A percentile compares a stretch with the other conserved stretches of the same genome.
These are phyloP conservation scores for Anthracocystis panici-leucophaei DNA, from an alignment of 1,284 basidiomycete species.

Conservation along the genomic window DNA sequence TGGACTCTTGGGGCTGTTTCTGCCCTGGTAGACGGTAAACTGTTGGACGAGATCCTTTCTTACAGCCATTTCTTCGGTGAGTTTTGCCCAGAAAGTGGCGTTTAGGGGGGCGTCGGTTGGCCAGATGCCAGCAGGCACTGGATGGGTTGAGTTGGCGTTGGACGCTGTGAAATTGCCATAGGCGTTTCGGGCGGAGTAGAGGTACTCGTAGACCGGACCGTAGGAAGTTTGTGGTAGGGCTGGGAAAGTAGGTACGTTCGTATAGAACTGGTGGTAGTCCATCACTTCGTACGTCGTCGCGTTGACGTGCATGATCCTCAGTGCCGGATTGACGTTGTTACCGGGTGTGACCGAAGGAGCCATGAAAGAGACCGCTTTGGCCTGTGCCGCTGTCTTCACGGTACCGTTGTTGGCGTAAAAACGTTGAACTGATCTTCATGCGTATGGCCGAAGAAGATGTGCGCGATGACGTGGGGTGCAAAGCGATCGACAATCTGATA, in stretches of 20 bases:
- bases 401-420: conserved; percentile 82
- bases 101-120: conserved; percentile 78
- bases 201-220: conserved; percentile 78
- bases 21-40: conserved; percentile 81
- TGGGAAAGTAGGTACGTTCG: conserved; percentile 45
- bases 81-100: conserved; percentile 84
- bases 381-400: conserved; percentile 1
- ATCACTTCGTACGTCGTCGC: conserved; percentile 72
- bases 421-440: conserved; percentile 85
- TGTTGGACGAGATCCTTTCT: conserved; percentile 76
- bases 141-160: conserved; percentile 22
- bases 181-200: conserved; percentile 79
- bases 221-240: conserved; percentile 73
- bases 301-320: conserved; percentile 83
- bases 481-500: conserved; percentile 79
- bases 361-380: conserved; percentile 72
- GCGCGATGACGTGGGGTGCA: conserved; percentile 81
- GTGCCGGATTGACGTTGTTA: conserved; percentile 81
- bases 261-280: conserved; percentile 67
- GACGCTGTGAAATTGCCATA: conserved; percentile 74
- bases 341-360: conserved; percentile 80
- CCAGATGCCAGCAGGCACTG: conserved; percentile 72
- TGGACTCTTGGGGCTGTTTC: conserved; percentile 74
- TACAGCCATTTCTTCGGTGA: conserved; percentile 80
- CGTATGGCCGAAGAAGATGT: conserved; percentile 84